Evolutionary conservation across 352 stramenopile genomes (phyloP), one percentile per base, ranked within the genome.

Genomic region (Hyphochytrium catenoides): DNA sequence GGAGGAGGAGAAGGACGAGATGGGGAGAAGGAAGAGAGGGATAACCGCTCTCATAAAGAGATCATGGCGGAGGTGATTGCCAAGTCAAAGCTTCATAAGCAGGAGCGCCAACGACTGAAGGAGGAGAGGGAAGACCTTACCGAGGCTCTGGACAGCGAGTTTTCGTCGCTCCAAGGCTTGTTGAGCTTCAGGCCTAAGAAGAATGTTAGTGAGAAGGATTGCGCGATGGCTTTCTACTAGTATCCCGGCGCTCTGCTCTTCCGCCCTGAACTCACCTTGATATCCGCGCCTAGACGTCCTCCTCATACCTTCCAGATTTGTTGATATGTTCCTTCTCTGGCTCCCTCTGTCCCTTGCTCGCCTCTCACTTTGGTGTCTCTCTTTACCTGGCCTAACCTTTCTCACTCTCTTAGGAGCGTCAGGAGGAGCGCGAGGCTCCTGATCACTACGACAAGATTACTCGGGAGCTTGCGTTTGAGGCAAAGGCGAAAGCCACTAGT

Each of bases 401-500:
- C n/a, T n/a, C n/a, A n/a, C n/a, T n/a, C n/a, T n/a, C 12, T n/a
- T n/a, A 47, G 14, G 24, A 37, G 12, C 19, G 24, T 16, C 41
- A 21, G 8, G 41, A 47, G 33, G 36, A 15, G 17, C 27, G 33
- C 7, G 36, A 23, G 16, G 52, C 53, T 5, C 61, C 76, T 49
- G 75, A 88, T 29, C 66, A 79, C 20, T 89, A 88, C 35, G 70
- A 84, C 33, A 69, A 68, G 29, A 51, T 78, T 6, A 74, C 74
- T 33, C 51, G 55, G 5, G 62, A 77, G 44, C 57, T 83, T 18
- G 63, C 67, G 52, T 88, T 89, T 43, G 77, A 93, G 35, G 61
- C 62, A n/a, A 91, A 91, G 51, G 72, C 73, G 0, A 75, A 85
- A 33, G 83, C 86, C 3, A 88, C 72, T 12, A 84, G 95, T 52